Base-by-base conservation (phyloP, 192 early-diverging fungal species). In the Mortierella antarctica region DNA sequence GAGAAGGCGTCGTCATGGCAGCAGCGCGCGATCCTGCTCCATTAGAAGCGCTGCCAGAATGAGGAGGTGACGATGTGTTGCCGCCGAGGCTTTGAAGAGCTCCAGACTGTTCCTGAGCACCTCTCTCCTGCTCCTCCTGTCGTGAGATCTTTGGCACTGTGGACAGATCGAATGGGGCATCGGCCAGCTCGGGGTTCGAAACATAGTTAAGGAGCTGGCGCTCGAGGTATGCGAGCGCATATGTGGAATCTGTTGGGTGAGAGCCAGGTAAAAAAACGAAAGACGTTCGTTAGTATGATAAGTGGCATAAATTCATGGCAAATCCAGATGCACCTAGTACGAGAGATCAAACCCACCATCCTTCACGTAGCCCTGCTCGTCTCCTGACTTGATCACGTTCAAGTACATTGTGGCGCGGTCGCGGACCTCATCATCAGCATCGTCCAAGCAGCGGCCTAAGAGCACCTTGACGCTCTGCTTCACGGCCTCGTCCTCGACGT, bases 381-480 rank as follows among this genome's bases (percentile, higher is more conserved):
- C 89, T 11, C 65, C 65, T 21, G 65, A 55, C 53, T 89, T 91
- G 59, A 95, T 88, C 21, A 98, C 86, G 41, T 88, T 88, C 78
- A 99, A 87, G 60, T 90, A 96, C 88, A 98, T 88, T 1, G 94
- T 92, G 12, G 97, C 95, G 61, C 97, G 92, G 71, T 99, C 98
- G 69, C 98, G 92, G 51, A 99, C 98, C 83, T 99, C 97, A 82
- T 99, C 98, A 83, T 99, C 98, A 62, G 88, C 92, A 82, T 99
- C 98, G 69, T 99, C 98, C 74, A 96, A 84, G 82, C 97, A 98
- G 72, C 97, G 95, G 63, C 80, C 94, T 57, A 99, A 88, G 62
- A 99, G 86, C 50, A 98, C 94, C 39, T 91, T 87, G 57, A 98
- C 89, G 48, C 91, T 93, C 72, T 90, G 81, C 83, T 89, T 90